Evolutionary conservation across 1,284 basidiomycete genomes (phyloP).

Genomic region (Phylloboletellus chloephorus): DNA sequence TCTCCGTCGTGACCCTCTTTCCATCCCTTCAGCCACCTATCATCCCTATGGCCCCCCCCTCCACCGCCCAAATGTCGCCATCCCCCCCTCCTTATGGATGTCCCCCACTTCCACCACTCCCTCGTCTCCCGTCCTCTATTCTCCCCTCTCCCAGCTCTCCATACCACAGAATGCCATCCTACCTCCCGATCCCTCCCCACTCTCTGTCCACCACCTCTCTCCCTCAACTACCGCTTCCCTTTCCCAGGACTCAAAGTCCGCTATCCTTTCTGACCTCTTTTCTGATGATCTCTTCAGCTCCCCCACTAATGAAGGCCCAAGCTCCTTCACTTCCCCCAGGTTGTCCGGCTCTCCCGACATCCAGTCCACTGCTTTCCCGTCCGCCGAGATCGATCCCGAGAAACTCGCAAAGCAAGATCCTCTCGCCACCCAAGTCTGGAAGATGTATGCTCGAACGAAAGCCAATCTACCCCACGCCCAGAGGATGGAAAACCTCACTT

Average conservation of each 20-base stretch:
- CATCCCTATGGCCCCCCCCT: conserved; percentile 32
- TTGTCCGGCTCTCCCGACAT: conserved; percentile 65
- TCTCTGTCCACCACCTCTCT: conserved; percentile 32
- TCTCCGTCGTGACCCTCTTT: conserved; percentile 18
- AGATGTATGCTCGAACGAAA: conserved; percentile 89
- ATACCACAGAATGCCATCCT: conserved; percentile 35
- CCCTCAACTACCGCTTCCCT: conserved; percentile 41
- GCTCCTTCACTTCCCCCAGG: conserved; percentile 57
- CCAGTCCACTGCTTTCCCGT: conserved; percentile 34
- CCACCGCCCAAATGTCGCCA: conserved; percentile 49
- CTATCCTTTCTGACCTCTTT: conserved; percentile 66
- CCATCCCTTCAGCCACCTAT: conserved; percentile 26
- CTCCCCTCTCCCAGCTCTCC: conserved; percentile 29
- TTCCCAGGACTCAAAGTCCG: conserved; percentile 47
- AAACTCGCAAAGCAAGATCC: conserved; percentile 77
- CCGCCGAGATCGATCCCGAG: conserved; percentile 52
- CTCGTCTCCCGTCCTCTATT: conserved; percentile 34
- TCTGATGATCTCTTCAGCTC: conserved; percentile 57
- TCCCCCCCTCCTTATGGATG: conserved; percentile 80
- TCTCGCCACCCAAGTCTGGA: conserved; percentile 94
- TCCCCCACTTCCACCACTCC: conserved; percentile 54
- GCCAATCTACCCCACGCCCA: conserved; percentile 85
- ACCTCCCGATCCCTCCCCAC: conserved; percentile 33
- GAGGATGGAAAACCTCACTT: conserved; percentile 95
- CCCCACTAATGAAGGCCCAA: conserved; percentile 38